Percentiles rank a stretch among this genome's conserved stretches.
These are phyloP conservation scores for Candida cerambycidarum DNA, from an alignment of 805 yeast genomes.

Conservation along the genomic window DNA sequence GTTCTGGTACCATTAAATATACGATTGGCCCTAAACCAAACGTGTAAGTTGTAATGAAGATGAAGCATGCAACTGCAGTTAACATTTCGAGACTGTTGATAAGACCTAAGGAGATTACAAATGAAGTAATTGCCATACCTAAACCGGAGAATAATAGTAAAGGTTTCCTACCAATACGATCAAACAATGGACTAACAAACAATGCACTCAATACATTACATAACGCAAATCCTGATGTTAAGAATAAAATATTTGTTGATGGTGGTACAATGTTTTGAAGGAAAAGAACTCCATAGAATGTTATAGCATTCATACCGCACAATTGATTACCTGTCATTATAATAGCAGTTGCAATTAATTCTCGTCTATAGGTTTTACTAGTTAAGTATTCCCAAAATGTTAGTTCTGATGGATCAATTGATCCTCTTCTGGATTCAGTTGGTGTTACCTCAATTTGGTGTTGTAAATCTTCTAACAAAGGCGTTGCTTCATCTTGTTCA, in stretches of 20 bases:
- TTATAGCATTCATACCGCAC: constrained; percentile 85
- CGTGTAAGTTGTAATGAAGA: constrained; percentile 33
- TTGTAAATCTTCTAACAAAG: constrained; percentile 12
- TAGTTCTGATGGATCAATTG: constrained; percentile 29
- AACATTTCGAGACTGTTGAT: constrained; percentile 18
- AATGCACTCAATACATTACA: constrained; percentile 72
- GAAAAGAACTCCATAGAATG: constrained; percentile 86
- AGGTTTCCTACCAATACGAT: constrained; percentile 65
- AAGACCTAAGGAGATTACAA: constrained; percentile 28
- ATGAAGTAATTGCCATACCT: constrained; percentile 23
- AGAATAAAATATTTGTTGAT: constrained; percentile 27
- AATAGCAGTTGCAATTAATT: constrained; percentile 29
- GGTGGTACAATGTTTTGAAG: constrained; percentile 63
- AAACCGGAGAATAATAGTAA: constrained; percentile 27
- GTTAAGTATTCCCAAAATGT: constrained; percentile 19
- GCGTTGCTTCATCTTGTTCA: constrained; percentile 9
- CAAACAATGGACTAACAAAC: constrained; percentile 68
- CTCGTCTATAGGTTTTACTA: constrained; percentile 19
- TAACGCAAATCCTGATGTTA: constrained; percentile 72
- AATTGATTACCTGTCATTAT: constrained; percentile 42
- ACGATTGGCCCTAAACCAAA: constrained; percentile 40
- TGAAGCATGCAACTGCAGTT: constrained; percentile 28
- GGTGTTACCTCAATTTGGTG: constrained; percentile 7
- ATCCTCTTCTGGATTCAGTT: constrained; percentile 18
- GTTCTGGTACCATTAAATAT: constrained; percentile 37